Percentiles rank a stretch among this genome's conserved stretches.
Conservation (phyloP, 108 stramenopile genomes). For the Skeletonema tropicum region DNA sequence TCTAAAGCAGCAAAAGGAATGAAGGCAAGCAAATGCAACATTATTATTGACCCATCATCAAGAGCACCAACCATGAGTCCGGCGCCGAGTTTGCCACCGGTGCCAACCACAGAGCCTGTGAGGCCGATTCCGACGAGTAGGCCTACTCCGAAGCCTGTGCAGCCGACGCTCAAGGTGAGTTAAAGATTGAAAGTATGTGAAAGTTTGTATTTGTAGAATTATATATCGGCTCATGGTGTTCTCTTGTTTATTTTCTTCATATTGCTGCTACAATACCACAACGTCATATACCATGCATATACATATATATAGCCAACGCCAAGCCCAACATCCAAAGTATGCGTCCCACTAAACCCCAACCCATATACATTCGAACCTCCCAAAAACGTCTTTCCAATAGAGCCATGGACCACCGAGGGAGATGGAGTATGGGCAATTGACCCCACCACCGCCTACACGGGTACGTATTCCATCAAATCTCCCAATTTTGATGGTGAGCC, state of each 20-base stretch:
- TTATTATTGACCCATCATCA: not conserved
- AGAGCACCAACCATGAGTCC: no score
- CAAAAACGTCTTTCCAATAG: no score
- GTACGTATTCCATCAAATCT: slow-evolving; percentile 40
- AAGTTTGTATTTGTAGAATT: no score
- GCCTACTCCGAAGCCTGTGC: not conserved
- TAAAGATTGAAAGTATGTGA: no score
- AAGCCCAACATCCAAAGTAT: no score
- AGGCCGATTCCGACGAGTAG: not conserved
- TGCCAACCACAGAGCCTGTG: not conserved
- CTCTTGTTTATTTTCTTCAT: no score
- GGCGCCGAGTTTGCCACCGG: not conserved
- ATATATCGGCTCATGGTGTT: no score
- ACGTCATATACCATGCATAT: no score
- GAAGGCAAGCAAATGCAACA: not conserved
- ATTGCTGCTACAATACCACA: no score
- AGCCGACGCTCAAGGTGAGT: not conserved
- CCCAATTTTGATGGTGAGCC: slow-evolving; percentile 12
- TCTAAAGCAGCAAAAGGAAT: not conserved
- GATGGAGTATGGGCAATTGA: slow-evolving; percentile 24
- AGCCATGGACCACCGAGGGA: slow-evolving; percentile 25
- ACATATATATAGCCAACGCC: no score
- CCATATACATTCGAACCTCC: no score
- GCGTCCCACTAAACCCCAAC: no score
- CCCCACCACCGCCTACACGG: slow-evolving; percentile 22